Conservation (phyloP, 2,329 filamentous ascomycete genomes). For the Xylariaceae sp. region DNA sequence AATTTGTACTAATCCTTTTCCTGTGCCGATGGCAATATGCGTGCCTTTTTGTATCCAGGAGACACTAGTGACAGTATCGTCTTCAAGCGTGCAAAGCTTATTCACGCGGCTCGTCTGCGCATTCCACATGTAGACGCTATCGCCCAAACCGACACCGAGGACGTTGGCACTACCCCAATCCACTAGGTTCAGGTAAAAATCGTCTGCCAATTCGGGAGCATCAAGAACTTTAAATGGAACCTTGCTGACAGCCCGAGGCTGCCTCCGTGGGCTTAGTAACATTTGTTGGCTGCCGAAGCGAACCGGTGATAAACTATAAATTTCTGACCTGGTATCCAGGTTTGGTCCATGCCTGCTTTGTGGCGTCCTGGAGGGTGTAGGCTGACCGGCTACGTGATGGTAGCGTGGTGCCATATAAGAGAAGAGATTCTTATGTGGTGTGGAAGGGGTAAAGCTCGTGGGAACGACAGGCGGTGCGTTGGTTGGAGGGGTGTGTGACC, state of each 20-base stretch:
- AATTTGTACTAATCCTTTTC: constrained; percentile 91
- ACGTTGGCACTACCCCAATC: constrained; percentile 97
- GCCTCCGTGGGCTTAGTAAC: constrained; percentile 81
- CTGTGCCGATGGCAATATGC: constrained; percentile 90
- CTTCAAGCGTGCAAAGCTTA: constrained; percentile 85
- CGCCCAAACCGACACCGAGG: constrained; percentile 84
- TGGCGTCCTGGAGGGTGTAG: constrained; percentile 82
- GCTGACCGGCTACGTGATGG: constrained; percentile 67
- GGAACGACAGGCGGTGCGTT: constrained; percentile 60
- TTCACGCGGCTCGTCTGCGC: constrained; percentile 85
- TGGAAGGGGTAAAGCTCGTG: constrained; percentile 79
- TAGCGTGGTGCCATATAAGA: constrained; percentile 77
- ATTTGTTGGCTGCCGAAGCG: constrained; percentile 90
- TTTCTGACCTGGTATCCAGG: constrained; percentile 80
- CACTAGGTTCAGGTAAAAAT: constrained; percentile 95
- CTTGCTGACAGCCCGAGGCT: constrained; percentile 86
- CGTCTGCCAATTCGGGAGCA: constrained; percentile 90
- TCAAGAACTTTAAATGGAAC: constrained; percentile 97
- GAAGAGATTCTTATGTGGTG: constrained; percentile 95
- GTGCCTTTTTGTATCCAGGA: constrained; percentile 98
- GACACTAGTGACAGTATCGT: constrained; percentile 93
- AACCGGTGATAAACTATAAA: constrained; percentile 93
- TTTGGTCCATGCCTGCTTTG: constrained; percentile 84
- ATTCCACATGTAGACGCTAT: constrained; percentile 98
- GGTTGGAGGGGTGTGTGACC: constrained; percentile 76